Base-by-base conservation (phyloP, 306 rosid species). In the Hippophae tibetana region DNA sequence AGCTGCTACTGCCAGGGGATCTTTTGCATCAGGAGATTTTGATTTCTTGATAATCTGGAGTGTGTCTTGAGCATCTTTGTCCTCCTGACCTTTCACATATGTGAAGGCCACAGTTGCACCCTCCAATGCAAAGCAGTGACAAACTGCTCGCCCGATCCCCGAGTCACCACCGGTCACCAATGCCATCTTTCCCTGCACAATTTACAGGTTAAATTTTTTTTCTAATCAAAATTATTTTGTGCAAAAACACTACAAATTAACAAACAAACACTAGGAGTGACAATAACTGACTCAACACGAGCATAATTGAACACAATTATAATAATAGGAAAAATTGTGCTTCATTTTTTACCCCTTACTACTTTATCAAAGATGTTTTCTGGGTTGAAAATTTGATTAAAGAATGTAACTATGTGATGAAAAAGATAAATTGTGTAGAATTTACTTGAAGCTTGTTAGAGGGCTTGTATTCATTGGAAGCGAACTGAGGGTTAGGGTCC, bases 41-140 rank as follows among this genome's bases (percentile, higher is more conserved):
- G 74, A 78, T 63, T 67, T 66, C 26, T 66, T 87, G 18, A 84
- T 74, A 61, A 75, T 72, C 38, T 78, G 69, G 25, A 82, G 69
- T 0, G 94, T 86, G 63, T 90, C 90, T 3, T 47, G 57, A 0
- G 97, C 94, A 9, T 84, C 95, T 65, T 68, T 84, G 56, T 87
- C 94, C 62, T 90, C 97, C 0, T 72, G 77, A 1, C 54, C 77
- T 75, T 87, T 87, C 63, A 90, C 94, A 52, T 67, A 86, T 0
- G 94, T 84, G 82, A 90, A 84, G 13, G 77, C 81, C 66, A 90
- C 86, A 3, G 87, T 84, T 0, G 95, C 97, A 45, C 95, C 97
- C 53, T 87, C 95, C 9, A 73, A 59, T 9, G 94, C 79, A 59
- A 84, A 87, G 62, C 69, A 72, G 61, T 84, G 76, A 67, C 89